phyloP scores from a whole-genome alignment of 179 eudicot genomes.

The Camellia oleifera region DNA sequence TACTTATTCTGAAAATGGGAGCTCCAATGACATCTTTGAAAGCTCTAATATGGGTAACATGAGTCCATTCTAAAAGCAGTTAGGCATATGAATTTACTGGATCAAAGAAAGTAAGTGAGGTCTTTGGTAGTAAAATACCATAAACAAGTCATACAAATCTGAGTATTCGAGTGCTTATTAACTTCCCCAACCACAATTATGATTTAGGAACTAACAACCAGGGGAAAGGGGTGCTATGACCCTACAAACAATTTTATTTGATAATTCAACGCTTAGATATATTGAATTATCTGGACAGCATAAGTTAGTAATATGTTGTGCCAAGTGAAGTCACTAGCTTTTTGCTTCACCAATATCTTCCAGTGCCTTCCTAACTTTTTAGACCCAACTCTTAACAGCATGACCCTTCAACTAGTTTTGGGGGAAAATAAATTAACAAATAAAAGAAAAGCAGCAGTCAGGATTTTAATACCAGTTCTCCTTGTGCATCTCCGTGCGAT shows the following conservation, averaged over 20 bases:
- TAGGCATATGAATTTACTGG: background rate
- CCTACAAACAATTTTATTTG: background rate
- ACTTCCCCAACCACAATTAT: background rate
- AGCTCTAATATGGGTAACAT: background rate
- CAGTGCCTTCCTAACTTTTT: background rate
- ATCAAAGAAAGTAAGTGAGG: slow-evolving; percentile 6
- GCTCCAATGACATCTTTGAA: background rate
- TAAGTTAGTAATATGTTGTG: background rate
- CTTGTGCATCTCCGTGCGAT: slow-evolving; percentile 94
- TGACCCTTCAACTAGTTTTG: slow-evolving; percentile 5
- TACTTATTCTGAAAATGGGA: background rate
- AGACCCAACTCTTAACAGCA: slow-evolving; percentile 1
- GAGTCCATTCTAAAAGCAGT: background rate
- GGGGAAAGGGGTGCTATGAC: background rate
- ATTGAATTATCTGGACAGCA: background rate
- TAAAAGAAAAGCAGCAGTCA: background rate
- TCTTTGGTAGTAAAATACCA: background rate
- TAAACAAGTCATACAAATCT: background rate
- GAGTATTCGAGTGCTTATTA: background rate
- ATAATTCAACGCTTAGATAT: background rate
- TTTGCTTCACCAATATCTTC: background rate
- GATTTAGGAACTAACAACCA: too few relatives aligned
- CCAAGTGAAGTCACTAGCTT: background rate
- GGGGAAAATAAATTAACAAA: background rate
- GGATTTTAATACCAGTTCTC: slow-evolving; percentile 67